Evolutionary conservation across 2,329 filamentous ascomycete species (phyloP).

Genomic region (Pestalotiopsis fici): DNA sequence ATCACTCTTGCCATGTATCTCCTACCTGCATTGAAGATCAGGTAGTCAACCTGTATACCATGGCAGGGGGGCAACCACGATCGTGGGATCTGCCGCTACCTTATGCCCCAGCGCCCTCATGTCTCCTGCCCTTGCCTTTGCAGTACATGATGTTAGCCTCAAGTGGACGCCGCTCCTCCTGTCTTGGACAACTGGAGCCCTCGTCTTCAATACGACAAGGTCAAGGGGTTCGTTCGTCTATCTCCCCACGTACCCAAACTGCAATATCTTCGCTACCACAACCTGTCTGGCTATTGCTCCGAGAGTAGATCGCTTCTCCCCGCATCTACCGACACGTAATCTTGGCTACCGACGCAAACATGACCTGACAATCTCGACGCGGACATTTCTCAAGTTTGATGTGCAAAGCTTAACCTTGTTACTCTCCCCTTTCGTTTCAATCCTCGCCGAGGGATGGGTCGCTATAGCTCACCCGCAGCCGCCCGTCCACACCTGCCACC

Average conservation of each 20-base stretch:
- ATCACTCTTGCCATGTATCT: not conserved
- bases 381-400: constrained; percentile 4
- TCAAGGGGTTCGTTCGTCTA: not conserved
- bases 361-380: not conserved
- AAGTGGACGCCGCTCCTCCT: not conserved
- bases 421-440: constrained; percentile 4
- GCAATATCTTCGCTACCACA: not conserved
- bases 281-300: not conserved
- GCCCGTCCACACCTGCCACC: constrained; percentile 17
- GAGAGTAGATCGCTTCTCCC: not conserved
- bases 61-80: not conserved
- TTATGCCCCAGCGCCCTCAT: no score
- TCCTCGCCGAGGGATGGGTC: not conserved
- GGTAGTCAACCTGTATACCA: not conserved
- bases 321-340: not conserved
- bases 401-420: constrained; percentile 1
- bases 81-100: constrained; percentile 1
- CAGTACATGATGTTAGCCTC: not conserved
- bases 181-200: not conserved
- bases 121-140: not conserved
- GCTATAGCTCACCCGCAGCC: constrained; percentile 6
- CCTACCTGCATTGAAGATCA: not conserved
- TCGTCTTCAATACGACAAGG: not conserved
- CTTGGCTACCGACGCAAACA: not conserved
- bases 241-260: not conserved